Conservation (phyloP, 179 eudicot genomes). For the Actinidia arguta region DNA sequence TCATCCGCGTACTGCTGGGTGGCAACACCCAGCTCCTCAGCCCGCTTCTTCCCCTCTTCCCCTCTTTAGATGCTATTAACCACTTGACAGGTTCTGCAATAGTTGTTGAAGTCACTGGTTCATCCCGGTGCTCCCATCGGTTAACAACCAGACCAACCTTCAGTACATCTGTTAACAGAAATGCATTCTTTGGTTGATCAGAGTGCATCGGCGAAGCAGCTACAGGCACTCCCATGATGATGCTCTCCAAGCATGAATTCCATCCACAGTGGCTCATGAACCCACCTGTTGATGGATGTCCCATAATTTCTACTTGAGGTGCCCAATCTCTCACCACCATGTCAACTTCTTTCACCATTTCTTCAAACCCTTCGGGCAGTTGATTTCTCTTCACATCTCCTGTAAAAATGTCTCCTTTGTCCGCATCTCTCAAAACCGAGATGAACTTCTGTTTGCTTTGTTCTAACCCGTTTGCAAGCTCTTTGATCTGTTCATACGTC, state of each 20-base stretch:
- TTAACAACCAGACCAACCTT: conserved; percentile 20
- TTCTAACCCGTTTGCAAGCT: conserved; percentile 62
- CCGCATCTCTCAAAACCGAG: conserved; percentile 63
- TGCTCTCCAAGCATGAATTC: conserved; percentile 50
- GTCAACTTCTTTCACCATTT: conserved; percentile 29
- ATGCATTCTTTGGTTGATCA: conserved; percentile 44
- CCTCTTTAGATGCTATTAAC: conserved; percentile 30
- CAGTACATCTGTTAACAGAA: conserved; percentile 22
- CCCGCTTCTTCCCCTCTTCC: conserved; percentile 27
- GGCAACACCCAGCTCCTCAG: conserved; percentile 25
- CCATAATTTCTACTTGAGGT: conserved; percentile 45
- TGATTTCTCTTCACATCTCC: conserved; percentile 16
- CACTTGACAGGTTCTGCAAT: conserved; percentile 14
- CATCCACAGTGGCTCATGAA: conserved; percentile 50
- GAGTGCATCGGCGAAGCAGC: conserved; percentile 48
- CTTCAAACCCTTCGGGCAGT: conserved; percentile 36
- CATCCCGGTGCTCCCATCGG: conserved; percentile 21
- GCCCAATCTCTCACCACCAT: conserved; percentile 47
- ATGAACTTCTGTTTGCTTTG: conserved; percentile 48
- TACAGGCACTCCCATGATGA: conserved; percentile 39
- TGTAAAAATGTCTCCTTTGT: conserved; percentile 41
- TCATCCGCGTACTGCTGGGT: conserved; percentile 12
- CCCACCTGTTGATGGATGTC: conserved; percentile 38
- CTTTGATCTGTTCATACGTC: conserved; percentile 42
- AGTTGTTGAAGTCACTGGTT: background rate